Evolutionary conservation across 176 grass and related monocot species (phyloP).

Genomic region (Luzula sylvatica): DNA sequence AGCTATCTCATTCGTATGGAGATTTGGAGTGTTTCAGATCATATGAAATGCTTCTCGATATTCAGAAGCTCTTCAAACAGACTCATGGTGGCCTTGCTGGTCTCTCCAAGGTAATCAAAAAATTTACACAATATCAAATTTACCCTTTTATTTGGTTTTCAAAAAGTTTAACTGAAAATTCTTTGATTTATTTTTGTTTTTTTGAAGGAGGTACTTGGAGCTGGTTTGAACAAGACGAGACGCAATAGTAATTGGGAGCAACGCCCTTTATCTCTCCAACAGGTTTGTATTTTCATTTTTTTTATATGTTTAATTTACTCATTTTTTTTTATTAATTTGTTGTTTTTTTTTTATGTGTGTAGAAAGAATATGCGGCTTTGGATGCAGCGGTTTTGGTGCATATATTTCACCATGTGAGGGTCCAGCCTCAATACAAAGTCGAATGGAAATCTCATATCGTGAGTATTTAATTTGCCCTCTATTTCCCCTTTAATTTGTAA

Average conservation of each 20-base stretch:
- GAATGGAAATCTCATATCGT: constrained; percentile 95
- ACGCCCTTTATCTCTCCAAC: constrained; percentile 72
- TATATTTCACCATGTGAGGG: constrained; percentile 70
- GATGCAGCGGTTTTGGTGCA: constrained; percentile 81
- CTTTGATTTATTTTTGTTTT: not conserved
- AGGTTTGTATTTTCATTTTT: constrained; percentile 32
- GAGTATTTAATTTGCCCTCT: constrained; percentile 19
- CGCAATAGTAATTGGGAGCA: constrained; percentile 92
- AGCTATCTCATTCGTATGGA: constrained; percentile 72
- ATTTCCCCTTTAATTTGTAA: constrained; percentile 9
- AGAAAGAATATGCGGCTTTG: constrained; percentile 96
- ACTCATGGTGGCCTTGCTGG: constrained; percentile 79
- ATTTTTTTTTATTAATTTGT: too few relatives aligned
- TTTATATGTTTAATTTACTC: too few relatives aligned
- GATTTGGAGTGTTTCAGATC: constrained; percentile 77
- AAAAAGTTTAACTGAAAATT: not conserved
- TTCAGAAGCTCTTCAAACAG: constrained; percentile 89
- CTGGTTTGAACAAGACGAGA: constrained; percentile 75
- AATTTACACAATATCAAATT: too few relatives aligned
- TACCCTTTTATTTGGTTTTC: not conserved
- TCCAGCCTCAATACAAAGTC: constrained; percentile 41
- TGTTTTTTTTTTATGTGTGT: constrained; percentile 7
- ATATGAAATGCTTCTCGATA: constrained; percentile 93
- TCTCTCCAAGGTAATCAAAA: constrained; percentile 50
- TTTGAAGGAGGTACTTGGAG: constrained; percentile 72